These are phyloP conservation scores for Aquanectria penicillioides DNA, from an alignment of 2,329 filamentous ascomycete genomes.

Conservation along the genomic window DNA sequence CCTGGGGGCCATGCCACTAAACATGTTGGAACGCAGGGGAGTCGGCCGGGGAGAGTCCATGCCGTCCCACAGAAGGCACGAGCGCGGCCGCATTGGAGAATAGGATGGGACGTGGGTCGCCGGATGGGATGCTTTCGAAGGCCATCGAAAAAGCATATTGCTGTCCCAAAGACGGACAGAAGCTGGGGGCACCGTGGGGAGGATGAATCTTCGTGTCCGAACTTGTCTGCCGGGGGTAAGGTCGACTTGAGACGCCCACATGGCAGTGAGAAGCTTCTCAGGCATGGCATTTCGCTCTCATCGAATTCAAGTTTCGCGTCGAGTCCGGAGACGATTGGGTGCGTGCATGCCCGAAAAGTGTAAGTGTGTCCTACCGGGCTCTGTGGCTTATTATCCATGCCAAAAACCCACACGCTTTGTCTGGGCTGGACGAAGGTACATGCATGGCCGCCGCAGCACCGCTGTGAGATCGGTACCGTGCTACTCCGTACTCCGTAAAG, in stretches of 20 bases:
- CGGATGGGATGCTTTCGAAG: constrained; percentile 16
- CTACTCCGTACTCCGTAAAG: constrained; percentile 20
- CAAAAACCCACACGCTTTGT: constrained; percentile 14
- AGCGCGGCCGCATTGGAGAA: constrained; percentile 14
- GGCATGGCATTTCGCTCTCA: neutral
- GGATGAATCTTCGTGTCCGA: no score
- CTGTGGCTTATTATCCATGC: constrained; percentile 15
- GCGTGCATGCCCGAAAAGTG: constrained; percentile 6
- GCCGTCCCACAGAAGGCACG: constrained; percentile 10
- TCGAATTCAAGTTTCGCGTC: neutral
- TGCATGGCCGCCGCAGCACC: neutral
- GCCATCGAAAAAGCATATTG: constrained; percentile 1
- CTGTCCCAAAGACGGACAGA: no score
- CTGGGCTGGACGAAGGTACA: constrained; percentile 13
- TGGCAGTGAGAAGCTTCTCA: no score
- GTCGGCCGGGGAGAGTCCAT: constrained; percentile 16
- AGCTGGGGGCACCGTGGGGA: no score
- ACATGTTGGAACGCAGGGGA: constrained; percentile 27
- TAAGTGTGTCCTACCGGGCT: constrained; percentile 11
- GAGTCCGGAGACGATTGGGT: neutral
- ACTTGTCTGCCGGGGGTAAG: neutral
- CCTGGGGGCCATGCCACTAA: constrained; percentile 27
- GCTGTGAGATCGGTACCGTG: neutral
- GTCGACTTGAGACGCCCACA: no score
- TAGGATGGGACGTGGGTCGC: constrained; percentile 11